Conservation (phyloP, 129 eudicot genomes). For the Flaveria linearis region DNA sequence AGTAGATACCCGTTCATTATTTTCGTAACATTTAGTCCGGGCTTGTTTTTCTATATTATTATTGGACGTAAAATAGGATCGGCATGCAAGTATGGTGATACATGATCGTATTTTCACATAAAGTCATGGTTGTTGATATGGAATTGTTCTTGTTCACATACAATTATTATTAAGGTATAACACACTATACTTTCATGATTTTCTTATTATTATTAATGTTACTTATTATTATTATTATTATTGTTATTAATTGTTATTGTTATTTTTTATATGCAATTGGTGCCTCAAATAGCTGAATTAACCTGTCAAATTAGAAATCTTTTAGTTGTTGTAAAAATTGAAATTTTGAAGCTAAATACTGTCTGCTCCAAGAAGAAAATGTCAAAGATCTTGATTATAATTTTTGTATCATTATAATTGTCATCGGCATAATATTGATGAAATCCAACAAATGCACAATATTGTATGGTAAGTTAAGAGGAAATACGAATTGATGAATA, state of each 20-base stretch:
- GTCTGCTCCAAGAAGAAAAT: background rate
- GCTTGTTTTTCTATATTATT: background rate
- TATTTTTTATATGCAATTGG: background rate
- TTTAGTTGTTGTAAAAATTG: background rate
- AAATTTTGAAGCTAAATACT: background rate
- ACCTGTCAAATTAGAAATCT: background rate
- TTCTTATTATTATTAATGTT: background rate
- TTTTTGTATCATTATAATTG: background rate
- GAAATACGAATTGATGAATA: slow-evolving; percentile 13
- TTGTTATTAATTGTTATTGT: too few relatives aligned
- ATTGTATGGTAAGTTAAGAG: slow-evolving; percentile 10
- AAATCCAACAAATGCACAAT: slow-evolving; percentile 23
- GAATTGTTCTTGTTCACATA: background rate
- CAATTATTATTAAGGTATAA: background rate
- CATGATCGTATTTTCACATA: background rate
- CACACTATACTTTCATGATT: background rate
- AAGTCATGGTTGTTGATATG: background rate
- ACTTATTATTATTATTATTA: too few relatives aligned
- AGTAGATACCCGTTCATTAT: too few relatives aligned
- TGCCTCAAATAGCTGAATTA: background rate
- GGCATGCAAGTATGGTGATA: background rate
- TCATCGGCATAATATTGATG: background rate
- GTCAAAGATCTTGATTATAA: slow-evolving; percentile 5
- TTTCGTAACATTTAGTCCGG: background rate
- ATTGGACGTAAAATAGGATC: background rate